phyloP scores from a whole-genome alignment of 2,329 filamentous ascomycete species.

The Didymella arachidicola region DNA sequence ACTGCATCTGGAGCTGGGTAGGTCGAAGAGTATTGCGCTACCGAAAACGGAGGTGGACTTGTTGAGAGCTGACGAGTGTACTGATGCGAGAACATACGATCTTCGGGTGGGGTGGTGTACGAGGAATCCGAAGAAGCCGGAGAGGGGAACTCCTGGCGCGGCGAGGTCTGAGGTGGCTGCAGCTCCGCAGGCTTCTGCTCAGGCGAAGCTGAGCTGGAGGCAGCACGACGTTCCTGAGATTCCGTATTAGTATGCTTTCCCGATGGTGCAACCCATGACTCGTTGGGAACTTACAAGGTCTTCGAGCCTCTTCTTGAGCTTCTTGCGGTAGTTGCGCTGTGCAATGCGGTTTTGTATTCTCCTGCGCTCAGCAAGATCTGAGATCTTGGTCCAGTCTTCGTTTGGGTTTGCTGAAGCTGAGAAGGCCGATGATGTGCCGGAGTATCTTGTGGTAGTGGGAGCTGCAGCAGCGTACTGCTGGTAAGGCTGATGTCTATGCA shows the following conservation, averaged over 20 bases:
- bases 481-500: conserved; percentile 57
- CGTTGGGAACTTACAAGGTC: conserved; percentile 62
- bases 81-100: conserved; percentile 70
- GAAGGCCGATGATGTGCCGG: conserved; percentile 91
- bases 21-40: conserved; percentile 65
- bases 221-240: conserved; percentile 72
- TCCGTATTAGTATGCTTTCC: conserved; percentile 28
- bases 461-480: conserved; percentile 52
- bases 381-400: conserved; percentile 99
- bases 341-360: conserved; percentile 98
- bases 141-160: conserved; percentile 49
- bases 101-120: conserved; percentile 65
- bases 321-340: conserved; percentile 96
- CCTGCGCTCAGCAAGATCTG: conserved; percentile 90
- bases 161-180: conserved; percentile 49
- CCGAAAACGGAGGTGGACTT: conserved; percentile 71
- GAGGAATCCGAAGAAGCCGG: conserved; percentile 49
- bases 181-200: conserved; percentile 65
- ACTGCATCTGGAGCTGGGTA: conserved; percentile 73
- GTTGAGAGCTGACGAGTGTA: conserved; percentile 74
- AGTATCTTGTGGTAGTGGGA: conserved; percentile 65
- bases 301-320: conserved; percentile 88
- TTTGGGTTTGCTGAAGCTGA: conserved; percentile 93
- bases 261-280: conserved; percentile 19
- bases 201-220: conserved; percentile 66